Evolutionary conservation across 805 yeast genomes (phyloP).

Genomic region (Starmera dryadoides): DNA sequence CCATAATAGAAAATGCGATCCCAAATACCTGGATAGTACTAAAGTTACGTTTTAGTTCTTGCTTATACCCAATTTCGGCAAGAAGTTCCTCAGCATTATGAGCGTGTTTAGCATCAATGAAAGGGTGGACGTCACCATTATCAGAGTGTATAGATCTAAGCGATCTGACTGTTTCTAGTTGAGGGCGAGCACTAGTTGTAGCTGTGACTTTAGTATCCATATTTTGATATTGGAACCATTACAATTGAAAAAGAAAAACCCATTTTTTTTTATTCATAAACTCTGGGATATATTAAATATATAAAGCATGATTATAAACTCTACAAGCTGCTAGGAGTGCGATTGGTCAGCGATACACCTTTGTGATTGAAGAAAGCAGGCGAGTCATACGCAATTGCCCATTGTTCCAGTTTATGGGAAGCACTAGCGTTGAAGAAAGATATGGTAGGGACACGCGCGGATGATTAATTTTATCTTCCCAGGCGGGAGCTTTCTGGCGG

Average conservation of each 20-base stretch:
- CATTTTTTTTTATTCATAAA: neutral
- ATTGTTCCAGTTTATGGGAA: too few relatives aligned
- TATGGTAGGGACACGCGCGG: too few relatives aligned
- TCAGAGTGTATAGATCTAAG: neutral
- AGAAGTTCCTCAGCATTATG: conserved; percentile 20
- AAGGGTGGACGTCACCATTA: neutral
- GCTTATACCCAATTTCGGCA: conserved; percentile 61
- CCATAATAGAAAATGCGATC: conserved; percentile 66
- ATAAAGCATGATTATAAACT: neutral
- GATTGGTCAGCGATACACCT: too few relatives aligned
- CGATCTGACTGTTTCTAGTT: neutral
- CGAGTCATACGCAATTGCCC: too few relatives aligned
- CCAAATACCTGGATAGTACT: conserved; percentile 61
- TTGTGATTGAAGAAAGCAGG: too few relatives aligned
- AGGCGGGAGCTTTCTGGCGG: too few relatives aligned
- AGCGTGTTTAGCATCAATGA: conserved; percentile 24
- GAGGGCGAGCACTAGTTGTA: neutral
- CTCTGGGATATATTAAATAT: neutral
- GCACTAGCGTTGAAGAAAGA: too few relatives aligned
- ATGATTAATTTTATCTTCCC: too few relatives aligned
- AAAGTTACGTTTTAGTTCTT: conserved; percentile 58
- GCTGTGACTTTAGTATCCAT: neutral
- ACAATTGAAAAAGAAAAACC: neutral
- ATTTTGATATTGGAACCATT: neutral
- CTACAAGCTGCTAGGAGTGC: too few relatives aligned